A percentile compares a stretch with the other conserved stretches of the same genome.
Evolutionary conservation across 495 filamentous ascomycete species (phyloP).

Genomic region (Daldinia bambusicola): DNA sequence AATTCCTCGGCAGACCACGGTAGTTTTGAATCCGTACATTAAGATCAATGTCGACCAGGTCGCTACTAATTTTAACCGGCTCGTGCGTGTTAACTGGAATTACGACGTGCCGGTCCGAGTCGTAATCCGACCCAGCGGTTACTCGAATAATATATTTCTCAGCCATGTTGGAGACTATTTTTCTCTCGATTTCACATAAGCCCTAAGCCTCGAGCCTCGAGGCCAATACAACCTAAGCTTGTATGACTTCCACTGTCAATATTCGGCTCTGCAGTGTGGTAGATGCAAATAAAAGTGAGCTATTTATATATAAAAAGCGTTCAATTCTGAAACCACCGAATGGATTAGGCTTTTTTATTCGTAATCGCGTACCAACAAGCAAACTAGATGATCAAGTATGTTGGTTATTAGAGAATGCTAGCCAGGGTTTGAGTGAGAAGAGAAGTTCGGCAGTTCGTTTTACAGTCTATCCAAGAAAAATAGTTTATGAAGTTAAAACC

Average conservation of each 20-base stretch:
- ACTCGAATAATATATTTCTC: slow-evolving; percentile 75
- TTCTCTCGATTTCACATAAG: too few species aligned
- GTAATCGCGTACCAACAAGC: too few species aligned
- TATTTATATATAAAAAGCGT: too few species aligned
- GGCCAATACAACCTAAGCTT: neutral
- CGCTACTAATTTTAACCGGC: slow-evolving; percentile 66
- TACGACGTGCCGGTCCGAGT: slow-evolving; percentile 68
- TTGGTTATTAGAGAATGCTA: too few species aligned
- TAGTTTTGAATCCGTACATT: slow-evolving; percentile 74
- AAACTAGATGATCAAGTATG: too few species aligned
- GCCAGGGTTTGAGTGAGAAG: too few species aligned
- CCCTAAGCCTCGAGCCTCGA: neutral
- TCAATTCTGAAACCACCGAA: too few species aligned
- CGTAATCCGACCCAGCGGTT: slow-evolving; percentile 79
- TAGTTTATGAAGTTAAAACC: neutral
- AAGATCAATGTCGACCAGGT: slow-evolving; percentile 68
- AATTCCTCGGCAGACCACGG: slow-evolving; percentile 66
- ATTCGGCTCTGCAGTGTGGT: neutral
- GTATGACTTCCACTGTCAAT: neutral
- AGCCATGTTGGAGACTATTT: slow-evolving; percentile 53
- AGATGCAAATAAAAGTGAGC: neutral
- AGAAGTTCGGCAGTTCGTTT: too few species aligned
- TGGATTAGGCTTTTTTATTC: too few species aligned
- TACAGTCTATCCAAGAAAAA: too few species aligned
- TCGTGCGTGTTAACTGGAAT: slow-evolving; percentile 76